Evolutionary conservation across 768 basidiomycete species (phyloP), one percentile per base, ranked within the genome.

Genomic region (Rubroboletus pulcherrimus): DNA sequence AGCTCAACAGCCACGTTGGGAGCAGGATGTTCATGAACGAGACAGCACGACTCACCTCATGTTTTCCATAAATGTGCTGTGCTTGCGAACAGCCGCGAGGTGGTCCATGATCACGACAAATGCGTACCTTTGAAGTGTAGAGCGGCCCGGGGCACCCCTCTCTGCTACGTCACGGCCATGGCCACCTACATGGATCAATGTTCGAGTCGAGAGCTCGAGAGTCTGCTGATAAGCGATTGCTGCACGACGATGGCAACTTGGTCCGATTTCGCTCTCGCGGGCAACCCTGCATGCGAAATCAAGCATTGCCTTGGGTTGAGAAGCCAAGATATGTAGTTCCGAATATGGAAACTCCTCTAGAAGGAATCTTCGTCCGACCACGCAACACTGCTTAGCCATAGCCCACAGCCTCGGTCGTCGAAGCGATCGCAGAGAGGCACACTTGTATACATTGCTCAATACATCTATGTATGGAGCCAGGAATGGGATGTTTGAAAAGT

Each of bases 31-130:
- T 66, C 70, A 65, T 63, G 67, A 64, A 70, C 45, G 58, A 53
- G 69, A 59, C 59, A 62, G 45, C 68, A 71, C 67, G 68, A 65
- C 70, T 50, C 64, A 71, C 70, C 70, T 71, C 70, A 73, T 71
- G 70, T 70, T 71, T 71, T 66, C 70, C 68, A 65, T 73, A 64
- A 62, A 59, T 57, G 59, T 61, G 66, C 60, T 37, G 57, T 72
- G 64, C 64, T 60, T 62, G 62, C 44, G 64, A 66, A 70, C 58
- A 66, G 64, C 66, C 71, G 66, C 70, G 38, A 65, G 61, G 67
- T 68, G 63, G 63, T 65, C 63, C 61, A 62, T 53, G 62, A 73
- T 71, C 68, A 58, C 66, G 70, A 71, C 64, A 66, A 70, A 66
- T 60, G 60, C 43, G 60, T 62, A 66, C 63, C 66, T 57, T 59